phyloP scores from a whole-genome alignment of 345 rosid species.

The Abelmoschus esculentus region DNA sequence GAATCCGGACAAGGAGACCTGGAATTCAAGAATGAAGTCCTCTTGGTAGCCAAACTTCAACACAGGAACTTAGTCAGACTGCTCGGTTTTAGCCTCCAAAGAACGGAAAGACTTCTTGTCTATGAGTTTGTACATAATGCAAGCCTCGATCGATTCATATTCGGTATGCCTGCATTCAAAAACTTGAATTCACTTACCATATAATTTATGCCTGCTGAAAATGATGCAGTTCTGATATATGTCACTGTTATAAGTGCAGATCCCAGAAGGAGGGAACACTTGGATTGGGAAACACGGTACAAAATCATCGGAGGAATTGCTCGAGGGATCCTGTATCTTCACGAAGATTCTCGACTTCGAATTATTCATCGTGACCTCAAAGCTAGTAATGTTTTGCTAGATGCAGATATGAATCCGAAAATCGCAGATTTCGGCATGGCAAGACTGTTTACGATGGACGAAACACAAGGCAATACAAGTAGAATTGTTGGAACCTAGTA shows the following conservation, averaged over 20 bases:
- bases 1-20: slow-evolving; percentile 1
- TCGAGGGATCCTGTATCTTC: slow-evolving; percentile 29
- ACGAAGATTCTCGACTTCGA: slow-evolving; percentile 21
- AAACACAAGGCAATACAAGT: slow-evolving; percentile 2
- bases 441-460: not conserved
- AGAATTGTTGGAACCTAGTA: slow-evolving; percentile 15
- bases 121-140: slow-evolving; percentile 7
- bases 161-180: not conserved
- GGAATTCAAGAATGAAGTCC: slow-evolving; percentile 12
- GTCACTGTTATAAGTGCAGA: not conserved
- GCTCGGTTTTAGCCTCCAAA: not conserved
- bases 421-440: slow-evolving; percentile 17
- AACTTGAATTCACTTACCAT: not conserved
- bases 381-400: slow-evolving; percentile 10
- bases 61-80: slow-evolving; percentile 8
- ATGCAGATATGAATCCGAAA: not conserved
- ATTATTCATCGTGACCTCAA: slow-evolving; percentile 10
- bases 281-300: slow-evolving; percentile 9
- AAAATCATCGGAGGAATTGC: slow-evolving; percentile 29
- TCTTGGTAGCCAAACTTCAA: slow-evolving; percentile 7
- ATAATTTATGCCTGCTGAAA: too few relatives aligned
- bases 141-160: slow-evolving; percentile 4
- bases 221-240: not conserved
- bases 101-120: not conserved
- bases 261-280: not conserved